Evolutionary conservation across 1,284 basidiomycete species (phyloP).

Genomic region (Moesziomyces parantarcticus): DNA sequence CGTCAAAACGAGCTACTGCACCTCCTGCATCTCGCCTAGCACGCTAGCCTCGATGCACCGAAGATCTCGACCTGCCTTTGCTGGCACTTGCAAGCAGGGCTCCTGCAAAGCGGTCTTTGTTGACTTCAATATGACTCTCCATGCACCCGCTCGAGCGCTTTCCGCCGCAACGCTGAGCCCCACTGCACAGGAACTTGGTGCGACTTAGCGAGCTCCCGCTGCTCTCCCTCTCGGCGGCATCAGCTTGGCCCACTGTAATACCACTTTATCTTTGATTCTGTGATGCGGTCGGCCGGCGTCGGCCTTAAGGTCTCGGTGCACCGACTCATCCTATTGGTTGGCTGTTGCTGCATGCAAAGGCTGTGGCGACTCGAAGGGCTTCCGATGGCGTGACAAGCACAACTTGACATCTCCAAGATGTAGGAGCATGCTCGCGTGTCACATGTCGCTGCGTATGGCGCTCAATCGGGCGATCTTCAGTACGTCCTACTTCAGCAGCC

Average conservation of each 20-base stretch:
- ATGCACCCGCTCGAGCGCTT: too few species aligned
- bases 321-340: conserved; percentile 6
- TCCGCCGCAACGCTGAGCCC: too few species aligned
- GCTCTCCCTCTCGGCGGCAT: conserved; percentile 7
- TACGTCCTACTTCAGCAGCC: too few species aligned
- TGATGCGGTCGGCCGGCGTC: not conserved
- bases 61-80: conserved; percentile 20
- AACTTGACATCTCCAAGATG: conserved; percentile 4
- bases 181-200: too few species aligned
- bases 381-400: conserved; percentile 8
- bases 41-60: conserved; percentile 10
- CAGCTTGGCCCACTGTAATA: too few species aligned
- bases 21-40: conserved; percentile 14
- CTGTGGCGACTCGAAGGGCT: too few species aligned
- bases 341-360: not conserved
- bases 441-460: too few species aligned
- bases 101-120: too few species aligned
- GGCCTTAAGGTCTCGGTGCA: conserved; percentile 6
- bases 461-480: too few species aligned
- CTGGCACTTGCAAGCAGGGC: conserved; percentile 2
- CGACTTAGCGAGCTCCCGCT: conserved; percentile 2
- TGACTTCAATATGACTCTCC: too few species aligned
- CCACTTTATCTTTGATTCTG: not conserved
- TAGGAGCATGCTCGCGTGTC: too few species aligned
- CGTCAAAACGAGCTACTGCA: conserved; percentile 25